Percentiles rank a stretch among this genome's conserved stretches.
Conservation (phyloP, 2,329 filamentous ascomycete genomes). For the Curvularia sp. region DNA sequence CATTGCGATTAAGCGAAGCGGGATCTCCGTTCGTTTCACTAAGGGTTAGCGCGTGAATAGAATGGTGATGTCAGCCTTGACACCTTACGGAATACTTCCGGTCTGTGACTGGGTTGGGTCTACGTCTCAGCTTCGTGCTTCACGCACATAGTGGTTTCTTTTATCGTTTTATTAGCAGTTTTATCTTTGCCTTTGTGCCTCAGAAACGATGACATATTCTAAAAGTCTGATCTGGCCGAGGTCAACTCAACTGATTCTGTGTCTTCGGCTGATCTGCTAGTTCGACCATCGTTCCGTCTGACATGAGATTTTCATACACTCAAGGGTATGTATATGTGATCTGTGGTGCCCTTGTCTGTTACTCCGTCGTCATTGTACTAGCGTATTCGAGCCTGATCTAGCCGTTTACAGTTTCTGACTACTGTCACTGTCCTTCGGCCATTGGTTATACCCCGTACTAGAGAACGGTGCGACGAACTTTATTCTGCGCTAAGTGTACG, state of each 20-base stretch:
- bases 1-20: not conserved
- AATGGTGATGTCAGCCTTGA: not conserved
- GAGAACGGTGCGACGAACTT: not conserved
- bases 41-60: not conserved
- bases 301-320: not conserved
- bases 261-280: not conserved
- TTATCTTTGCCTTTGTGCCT: too few species aligned
- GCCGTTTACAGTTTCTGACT: not conserved
- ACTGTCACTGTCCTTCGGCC: not conserved
- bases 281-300: not conserved
- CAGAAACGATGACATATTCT: too few species aligned
- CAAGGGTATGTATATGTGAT: not conserved
- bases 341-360: not conserved
- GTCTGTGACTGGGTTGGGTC: not conserved
- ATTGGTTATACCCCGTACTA: not conserved
- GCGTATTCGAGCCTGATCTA: not conserved
- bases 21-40: not conserved
- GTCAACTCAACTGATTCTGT: not conserved
- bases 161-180: too few species aligned
- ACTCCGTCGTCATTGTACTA: not conserved
- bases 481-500: not conserved
- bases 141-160: not conserved
- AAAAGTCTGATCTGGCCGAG: not conserved
- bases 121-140: not conserved
- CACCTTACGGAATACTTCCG: not conserved